phyloP scores from a whole-genome alignment of 2,329 filamentous ascomycete genomes.

The Plectosphaerella sp. region DNA sequence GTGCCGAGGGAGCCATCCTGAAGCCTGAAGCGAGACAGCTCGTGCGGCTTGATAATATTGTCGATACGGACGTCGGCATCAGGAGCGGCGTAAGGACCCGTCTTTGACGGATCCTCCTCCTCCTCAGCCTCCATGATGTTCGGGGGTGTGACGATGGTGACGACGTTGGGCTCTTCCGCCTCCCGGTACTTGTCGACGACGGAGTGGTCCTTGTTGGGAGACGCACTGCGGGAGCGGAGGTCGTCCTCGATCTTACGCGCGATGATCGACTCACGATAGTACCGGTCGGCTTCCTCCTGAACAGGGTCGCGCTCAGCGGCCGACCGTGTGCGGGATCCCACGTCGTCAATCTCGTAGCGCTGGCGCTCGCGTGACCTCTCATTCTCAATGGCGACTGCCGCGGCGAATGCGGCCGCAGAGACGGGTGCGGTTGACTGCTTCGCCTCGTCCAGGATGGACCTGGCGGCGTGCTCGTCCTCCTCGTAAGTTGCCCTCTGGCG shows the following conservation, averaged over 20 bases:
- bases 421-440: conserved; percentile 45
- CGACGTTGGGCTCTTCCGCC: conserved; percentile 25
- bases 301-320: conserved; percentile 35
- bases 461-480: conserved; percentile 38
- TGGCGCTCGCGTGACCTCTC: conserved; percentile 27
- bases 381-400: conserved; percentile 39
- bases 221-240: conserved; percentile 46
- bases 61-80: conserved; percentile 62
- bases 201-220: conserved; percentile 41
- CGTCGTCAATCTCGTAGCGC: conserved; percentile 25
- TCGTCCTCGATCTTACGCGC: conserved; percentile 52
- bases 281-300: conserved; percentile 52
- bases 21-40: conserved; percentile 35
- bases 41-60: conserved; percentile 50
- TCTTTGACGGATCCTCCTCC: conserved; percentile 34
- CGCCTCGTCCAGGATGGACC: conserved; percentile 38
- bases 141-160: conserved; percentile 51
- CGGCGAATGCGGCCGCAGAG: conserved; percentile 40
- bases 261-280: conserved; percentile 51
- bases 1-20: conserved; percentile 17
- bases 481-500: conserved; percentile 16
- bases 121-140: conserved; percentile 34
- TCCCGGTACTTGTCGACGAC: conserved; percentile 51
- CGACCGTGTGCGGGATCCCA: conserved; percentile 26
- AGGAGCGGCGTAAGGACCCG: conserved; percentile 45